Conservation (phyloP, 192 early-diverging fungal genomes). For the Entomortierella parvispora region DNA sequence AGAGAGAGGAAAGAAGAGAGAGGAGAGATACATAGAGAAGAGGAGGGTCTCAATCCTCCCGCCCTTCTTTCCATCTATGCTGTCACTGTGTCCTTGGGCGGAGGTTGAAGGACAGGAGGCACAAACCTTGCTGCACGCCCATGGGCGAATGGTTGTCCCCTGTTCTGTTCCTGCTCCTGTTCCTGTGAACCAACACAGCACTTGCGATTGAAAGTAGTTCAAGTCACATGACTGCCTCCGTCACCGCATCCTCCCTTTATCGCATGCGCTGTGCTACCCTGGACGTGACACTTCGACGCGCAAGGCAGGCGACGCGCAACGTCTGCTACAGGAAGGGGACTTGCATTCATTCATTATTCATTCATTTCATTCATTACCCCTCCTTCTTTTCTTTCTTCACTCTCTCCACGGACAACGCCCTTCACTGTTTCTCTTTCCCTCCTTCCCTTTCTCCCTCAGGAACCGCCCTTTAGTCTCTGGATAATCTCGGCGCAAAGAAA, state of each 20-base stretch:
- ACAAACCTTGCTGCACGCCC: background rate
- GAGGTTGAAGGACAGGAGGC: background rate
- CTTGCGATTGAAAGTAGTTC: background rate
- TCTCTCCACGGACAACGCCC: background rate
- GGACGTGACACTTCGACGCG: background rate
- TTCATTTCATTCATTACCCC: background rate
- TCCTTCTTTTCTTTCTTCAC: slow-evolving; percentile 1
- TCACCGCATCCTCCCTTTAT: background rate
- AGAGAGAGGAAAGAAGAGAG: background rate
- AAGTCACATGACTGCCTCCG: background rate
- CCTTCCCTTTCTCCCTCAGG: too few species aligned
- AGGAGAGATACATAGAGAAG: background rate
- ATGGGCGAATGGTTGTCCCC: background rate
- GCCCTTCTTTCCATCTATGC: background rate
- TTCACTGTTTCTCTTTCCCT: too few species aligned
- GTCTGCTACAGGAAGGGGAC: too few species aligned
- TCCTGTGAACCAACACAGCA: background rate
- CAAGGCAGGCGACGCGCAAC: too few species aligned
- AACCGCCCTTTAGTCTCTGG: too few species aligned
- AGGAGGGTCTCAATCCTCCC: background rate
- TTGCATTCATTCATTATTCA: too few species aligned
- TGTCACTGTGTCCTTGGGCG: background rate
- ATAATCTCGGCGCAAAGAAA: too few species aligned
- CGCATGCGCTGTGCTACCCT: background rate
- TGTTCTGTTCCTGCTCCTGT: background rate